A percentile compares a stretch with the other conserved stretches of the same genome.
phyloP scores from a whole-genome alignment of 139 green algal genomes.

The Asterochloris erici region DNA sequence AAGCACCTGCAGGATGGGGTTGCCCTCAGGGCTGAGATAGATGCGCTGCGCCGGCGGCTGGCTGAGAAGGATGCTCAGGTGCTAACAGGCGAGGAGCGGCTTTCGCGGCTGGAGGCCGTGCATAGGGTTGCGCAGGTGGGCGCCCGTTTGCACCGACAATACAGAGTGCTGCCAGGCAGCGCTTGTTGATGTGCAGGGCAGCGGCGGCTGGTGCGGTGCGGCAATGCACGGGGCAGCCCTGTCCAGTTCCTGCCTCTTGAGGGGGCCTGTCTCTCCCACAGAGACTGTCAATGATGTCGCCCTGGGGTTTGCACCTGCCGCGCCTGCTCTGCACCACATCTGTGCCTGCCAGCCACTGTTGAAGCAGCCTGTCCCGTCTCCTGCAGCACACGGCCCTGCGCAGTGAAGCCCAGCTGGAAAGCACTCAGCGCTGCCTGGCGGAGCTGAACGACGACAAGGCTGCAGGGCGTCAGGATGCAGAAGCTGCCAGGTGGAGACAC shows the following conservation, averaged over 20 bases:
- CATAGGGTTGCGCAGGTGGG: slow-evolving; percentile 24
- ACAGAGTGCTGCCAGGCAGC: neutral
- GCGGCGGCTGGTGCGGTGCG: no score
- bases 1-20: neutral
- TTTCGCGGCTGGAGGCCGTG: slow-evolving; percentile 35
- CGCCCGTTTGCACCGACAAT: neutral
- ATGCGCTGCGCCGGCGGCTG: slow-evolving; percentile 28
- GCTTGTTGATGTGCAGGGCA: no score
- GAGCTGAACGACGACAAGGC: slow-evolving; percentile 39
- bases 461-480: slow-evolving; percentile 18
- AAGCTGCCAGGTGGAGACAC: neutral
- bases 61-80: slow-evolving; percentile 45
- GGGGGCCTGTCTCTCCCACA: no score
- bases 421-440: slow-evolving; percentile 21
- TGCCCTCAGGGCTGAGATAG: slow-evolving; percentile 23
- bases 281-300: no score
- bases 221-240: no score
- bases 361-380: neutral
- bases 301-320: no score
- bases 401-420: slow-evolving; percentile 31
- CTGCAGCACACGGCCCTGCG: slow-evolving; percentile 28
- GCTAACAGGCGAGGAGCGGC: slow-evolving; percentile 27
- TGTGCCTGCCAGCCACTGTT: neutral
- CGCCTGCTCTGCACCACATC: no score
- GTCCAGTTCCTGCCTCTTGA: no score